phyloP scores from a whole-genome alignment of 345 rosid genomes.

The Rhodamnia argentea region DNA sequence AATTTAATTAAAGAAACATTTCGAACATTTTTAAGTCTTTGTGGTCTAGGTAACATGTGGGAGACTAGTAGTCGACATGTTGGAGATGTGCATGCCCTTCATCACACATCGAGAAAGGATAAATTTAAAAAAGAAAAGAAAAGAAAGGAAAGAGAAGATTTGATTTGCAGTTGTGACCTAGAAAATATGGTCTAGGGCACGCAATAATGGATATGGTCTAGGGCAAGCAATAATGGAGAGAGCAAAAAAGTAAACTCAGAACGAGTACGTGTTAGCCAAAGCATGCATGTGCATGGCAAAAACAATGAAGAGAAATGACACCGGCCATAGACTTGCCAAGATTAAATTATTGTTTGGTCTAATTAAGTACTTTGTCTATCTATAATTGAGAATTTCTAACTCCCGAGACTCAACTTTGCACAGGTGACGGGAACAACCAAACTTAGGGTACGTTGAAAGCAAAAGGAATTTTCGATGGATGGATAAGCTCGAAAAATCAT shows the following conservation, averaged over 20 bases:
- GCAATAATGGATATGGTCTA: neutral
- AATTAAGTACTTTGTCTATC: neutral
- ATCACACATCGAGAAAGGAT: neutral
- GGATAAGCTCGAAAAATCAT: neutral
- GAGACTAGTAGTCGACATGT: neutral
- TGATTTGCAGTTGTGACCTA: neutral
- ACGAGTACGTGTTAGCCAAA: neutral
- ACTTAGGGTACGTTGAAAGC: neutral
- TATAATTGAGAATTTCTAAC: neutral
- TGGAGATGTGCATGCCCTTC: neutral
- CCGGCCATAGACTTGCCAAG: neutral
- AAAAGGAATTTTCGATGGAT: neutral
- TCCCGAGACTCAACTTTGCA: neutral
- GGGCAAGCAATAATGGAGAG: neutral
- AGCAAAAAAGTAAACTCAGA: neutral
- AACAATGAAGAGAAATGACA: neutral
- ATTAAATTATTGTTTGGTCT: neutral
- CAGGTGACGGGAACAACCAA: neutral
- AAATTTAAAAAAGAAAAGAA: too few species aligned
- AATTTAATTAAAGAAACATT: neutral
- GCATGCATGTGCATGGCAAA: neutral
- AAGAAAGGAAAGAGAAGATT: too few species aligned
- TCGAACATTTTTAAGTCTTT: neutral
- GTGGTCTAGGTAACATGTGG: neutral
- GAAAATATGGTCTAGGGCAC: neutral